Base-by-base conservation (phyloP, 352 stramenopile species). In the Blastocystis sp. region DNA sequence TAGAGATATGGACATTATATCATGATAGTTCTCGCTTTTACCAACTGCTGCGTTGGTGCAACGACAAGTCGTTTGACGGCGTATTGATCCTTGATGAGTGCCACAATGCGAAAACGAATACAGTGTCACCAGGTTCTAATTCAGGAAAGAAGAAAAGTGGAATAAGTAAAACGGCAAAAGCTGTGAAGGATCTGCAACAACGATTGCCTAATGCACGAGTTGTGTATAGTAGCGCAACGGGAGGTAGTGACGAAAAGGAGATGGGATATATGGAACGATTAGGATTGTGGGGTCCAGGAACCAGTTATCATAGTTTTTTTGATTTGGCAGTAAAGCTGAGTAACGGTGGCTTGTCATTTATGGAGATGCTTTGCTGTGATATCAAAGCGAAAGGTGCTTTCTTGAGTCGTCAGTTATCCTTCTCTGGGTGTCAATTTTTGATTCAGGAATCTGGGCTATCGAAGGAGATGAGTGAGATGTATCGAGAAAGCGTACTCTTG, bases 201-300 rank as follows among this genome's bases (percentile, higher is more conserved):
- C 85, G 91, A n/a, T 79, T 95, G 16, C 93, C 93, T 2, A 91
- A 91, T 53, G 93, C 93, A n/a, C 91, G 93, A 43, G 91, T 96
- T 1, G 87, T 96, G 0, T 96, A 96, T 91, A 94, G 92, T 85
- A 94, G 91, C 45, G 93, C 93, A 26, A 96, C 93, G 0, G 93
- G 92, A 18, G 93, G 93, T 2, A 91, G 68, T 41, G 93, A 95
- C 75, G 91, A 93, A 13, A 92, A 92, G 53, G 92, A 95, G 79
- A 91, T 95, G 92, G 92, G 59, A 0, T 96, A 95, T 90, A 94
- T 94, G 87, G 90, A 91, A 11, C 91, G 93, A 20, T 89, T 95
- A 3, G 93, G 92, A 5, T 85, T 96, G 8, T 95, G 93, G 93
- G 93, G 93, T 9, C 82, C 76, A 34, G 87, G 90, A 24, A 93